Base-by-base conservation (phyloP, 1,139 yeast species). In the Suhomyces atakaporum region DNA sequence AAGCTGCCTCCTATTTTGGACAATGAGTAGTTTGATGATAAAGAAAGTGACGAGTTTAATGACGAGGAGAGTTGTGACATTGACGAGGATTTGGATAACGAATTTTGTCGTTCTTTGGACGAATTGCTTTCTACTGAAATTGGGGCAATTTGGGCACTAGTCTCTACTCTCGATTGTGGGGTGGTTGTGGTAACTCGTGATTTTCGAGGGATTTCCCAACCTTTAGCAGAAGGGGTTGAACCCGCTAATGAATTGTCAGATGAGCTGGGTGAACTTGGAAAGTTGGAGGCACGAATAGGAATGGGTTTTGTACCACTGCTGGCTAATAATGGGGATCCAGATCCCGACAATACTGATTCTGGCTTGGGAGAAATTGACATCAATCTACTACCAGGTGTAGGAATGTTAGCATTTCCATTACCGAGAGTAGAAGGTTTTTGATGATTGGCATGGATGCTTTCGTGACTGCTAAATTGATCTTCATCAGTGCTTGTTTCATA, bases 161-260 rank as follows among this genome's bases (percentile, higher is more conserved):
- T 38, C 6, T 54, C 58, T 6, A 40, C 25, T 13, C 42, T 38
- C 1, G 47, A 40, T 4, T 32, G 33, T 2, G 43, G 35, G 10
- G 53, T 51, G 4, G 30, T 35, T 3, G 39, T 33, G 2, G 54
- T 40, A 3, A 56, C 50, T 27, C 59, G 48, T 1, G 71, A 53
- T 41, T 69, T 69, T 12, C 54, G 54, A 1, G 75, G 73, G n/a
- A 69, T 66, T 38, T 66, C 74, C 75, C 75, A 69, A 1, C 73
- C 74, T 46, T 61, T 62, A 2, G 46, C 39, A 1, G 70, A 60
- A 1, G 63, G 56, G 2, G 54, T 46, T 1, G 69, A 60, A 6
- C 45, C 44, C 4, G 50, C 43, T 16, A 51, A 51, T 0, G 69
- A 63, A 32, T 54, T 59, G 14, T 62, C 71, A 1, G 64, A 56